Evolutionary conservation across 768 basidiomycete species (phyloP), one percentile per base, ranked within the genome.

Genomic region (Leccinum variicolor): DNA sequence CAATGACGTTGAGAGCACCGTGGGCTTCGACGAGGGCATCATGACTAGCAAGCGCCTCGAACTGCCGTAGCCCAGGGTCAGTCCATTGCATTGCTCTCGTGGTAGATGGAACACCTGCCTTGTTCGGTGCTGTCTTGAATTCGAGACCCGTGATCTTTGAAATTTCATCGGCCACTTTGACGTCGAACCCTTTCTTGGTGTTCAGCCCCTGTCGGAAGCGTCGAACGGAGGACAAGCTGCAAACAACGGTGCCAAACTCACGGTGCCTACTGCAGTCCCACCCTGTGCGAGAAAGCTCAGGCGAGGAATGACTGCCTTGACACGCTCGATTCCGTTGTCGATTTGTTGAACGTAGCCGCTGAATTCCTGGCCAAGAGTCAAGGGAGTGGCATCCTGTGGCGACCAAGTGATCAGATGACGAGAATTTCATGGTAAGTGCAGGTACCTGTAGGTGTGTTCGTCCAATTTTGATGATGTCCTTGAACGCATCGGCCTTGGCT

Each of bases 331-430:
- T 60, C 90, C 92, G 73, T 96, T 94, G 19, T 87, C 79, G 55
- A 98, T 73, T 75, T 99, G 97, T 71, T 94, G 91, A 17, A 94
- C 97, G 75, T 99, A 99, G 34, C 97, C 97, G 56, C 90, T 92
- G 77, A 99, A 98, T 77, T 99, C 97, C 77, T 98, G 97, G 15
- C 97, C 97, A 41, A 99, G 86, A 15, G 97, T 98, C 63, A 99
- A 76, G 13, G 97, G 97, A 0, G 97, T 98, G 3, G 97, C 97
- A 74, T 99, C 97, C 88, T 97, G 69, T 19, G 55, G 51, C 55
- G 56, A 58, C 21, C 43, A 62, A 17, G 28, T 21, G 31, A 34
- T 50, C 52, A 43, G 6, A 43, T 33, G 1, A 48, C 33, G 54
- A 53, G 26, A n/a, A 25, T 19, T 23, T 23, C 33, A 50, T 10